phyloP scores from a whole-genome alignment of 2,329 filamentous ascomycete species.

The Didymella keratinophila region DNA sequence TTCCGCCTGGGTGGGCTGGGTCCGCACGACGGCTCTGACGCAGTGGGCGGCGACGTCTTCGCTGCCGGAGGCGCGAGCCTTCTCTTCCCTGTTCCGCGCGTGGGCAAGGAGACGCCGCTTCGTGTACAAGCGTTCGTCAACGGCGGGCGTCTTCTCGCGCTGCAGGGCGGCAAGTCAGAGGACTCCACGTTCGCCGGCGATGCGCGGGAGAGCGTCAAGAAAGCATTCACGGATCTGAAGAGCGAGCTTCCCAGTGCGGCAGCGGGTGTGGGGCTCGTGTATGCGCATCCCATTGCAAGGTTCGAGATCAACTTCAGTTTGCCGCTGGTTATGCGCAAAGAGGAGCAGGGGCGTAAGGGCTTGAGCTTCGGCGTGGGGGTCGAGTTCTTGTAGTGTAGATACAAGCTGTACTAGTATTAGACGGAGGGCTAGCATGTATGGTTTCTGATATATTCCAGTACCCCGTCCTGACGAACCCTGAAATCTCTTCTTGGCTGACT shows the following conservation, averaged over 20 bases:
- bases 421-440: slow-evolving; percentile 5
- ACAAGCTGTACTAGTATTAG: slow-evolving; percentile 22
- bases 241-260: slow-evolving; percentile 84
- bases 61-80: slow-evolving; percentile 88
- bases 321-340: slow-evolving; percentile 79
- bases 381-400: slow-evolving; percentile 77
- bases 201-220: slow-evolving; percentile 49
- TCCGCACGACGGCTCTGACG: slow-evolving; percentile 83
- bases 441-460: no score
- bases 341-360: slow-evolving; percentile 89
- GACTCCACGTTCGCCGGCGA: slow-evolving; percentile 55
- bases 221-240: slow-evolving; percentile 64
- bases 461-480: no score
- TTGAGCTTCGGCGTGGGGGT: slow-evolving; percentile 95
- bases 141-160: slow-evolving; percentile 81
- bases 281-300: slow-evolving; percentile 89
- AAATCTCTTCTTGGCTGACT: no score
- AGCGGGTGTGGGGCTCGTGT: slow-evolving; percentile 89
- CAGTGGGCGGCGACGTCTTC: slow-evolving; percentile 90
- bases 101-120: slow-evolving; percentile 82
- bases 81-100: slow-evolving; percentile 81
- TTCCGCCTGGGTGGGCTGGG: slow-evolving; percentile 91
- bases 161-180: slow-evolving; percentile 61
- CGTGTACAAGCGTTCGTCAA: slow-evolving; percentile 92
- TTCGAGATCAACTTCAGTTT: slow-evolving; percentile 97